A percentile compares a stretch with the other conserved stretches of the same genome.
These are phyloP conservation scores for Nannizziopsis barbatae DNA, from an alignment of 2,329 filamentous ascomycete genomes.

Conservation along the genomic window DNA sequence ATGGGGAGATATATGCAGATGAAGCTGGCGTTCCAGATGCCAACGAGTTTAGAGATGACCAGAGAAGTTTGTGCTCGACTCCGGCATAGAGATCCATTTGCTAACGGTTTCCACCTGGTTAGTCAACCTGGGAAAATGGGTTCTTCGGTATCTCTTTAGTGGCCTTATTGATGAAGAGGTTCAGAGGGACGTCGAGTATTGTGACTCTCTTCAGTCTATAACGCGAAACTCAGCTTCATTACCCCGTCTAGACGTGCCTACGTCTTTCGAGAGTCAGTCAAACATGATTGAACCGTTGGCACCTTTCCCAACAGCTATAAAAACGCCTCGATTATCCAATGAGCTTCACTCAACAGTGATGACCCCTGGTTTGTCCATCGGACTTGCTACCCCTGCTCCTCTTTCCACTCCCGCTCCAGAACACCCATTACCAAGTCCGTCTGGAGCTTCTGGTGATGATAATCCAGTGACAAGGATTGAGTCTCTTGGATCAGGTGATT, in stretches of 20 bases:
- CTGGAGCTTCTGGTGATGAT: slow-evolving; percentile 26
- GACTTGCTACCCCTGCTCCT: slow-evolving; percentile 55
- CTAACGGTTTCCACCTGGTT: neutral
- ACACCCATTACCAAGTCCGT: slow-evolving; percentile 23
- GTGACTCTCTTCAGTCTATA: slow-evolving; percentile 55
- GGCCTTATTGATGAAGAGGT: slow-evolving; percentile 86
- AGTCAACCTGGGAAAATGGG: slow-evolving; percentile 97
- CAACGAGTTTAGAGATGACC: slow-evolving; percentile 81
- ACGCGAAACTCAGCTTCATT: slow-evolving; percentile 48
- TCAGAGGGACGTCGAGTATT: slow-evolving; percentile 61
- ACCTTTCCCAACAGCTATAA: slow-evolving; percentile 17
- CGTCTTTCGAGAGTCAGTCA: slow-evolving; percentile 48
- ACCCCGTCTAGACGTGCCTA: slow-evolving; percentile 49
- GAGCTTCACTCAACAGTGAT: slow-evolving; percentile 50
- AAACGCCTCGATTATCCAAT: slow-evolving; percentile 52
- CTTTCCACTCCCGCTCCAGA: slow-evolving; percentile 17
- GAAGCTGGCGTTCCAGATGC: slow-evolving; percentile 63
- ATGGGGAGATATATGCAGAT: slow-evolving; percentile 94
- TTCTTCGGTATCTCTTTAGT: slow-evolving; percentile 81
- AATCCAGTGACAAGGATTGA: slow-evolving; percentile 11
- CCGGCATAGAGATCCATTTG: neutral
- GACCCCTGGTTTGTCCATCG: slow-evolving; percentile 69
- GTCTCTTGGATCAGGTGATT: slow-evolving; percentile 9
- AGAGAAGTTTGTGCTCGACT: slow-evolving; percentile 58
- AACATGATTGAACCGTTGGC: slow-evolving; percentile 7